phyloP scores from a whole-genome alignment of 805 yeast genomes.

The Candida ulmi region DNA sequence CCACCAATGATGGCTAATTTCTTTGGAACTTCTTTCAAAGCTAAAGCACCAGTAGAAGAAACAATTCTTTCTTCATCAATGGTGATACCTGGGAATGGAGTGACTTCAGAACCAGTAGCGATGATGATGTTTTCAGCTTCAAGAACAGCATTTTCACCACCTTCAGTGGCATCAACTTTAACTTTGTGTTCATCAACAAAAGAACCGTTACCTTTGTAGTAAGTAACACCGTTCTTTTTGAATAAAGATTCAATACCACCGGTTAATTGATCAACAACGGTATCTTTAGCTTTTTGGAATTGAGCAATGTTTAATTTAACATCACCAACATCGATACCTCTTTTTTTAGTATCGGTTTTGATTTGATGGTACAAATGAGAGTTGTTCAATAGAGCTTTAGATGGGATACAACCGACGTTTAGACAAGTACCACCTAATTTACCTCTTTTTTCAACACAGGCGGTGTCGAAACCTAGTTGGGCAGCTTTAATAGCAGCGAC shows the following conservation, averaged over 20 bases:
- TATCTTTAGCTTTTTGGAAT: slow-evolving; percentile 89
- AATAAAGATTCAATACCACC: slow-evolving; percentile 91
- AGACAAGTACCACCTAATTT: slow-evolving; percentile 96
- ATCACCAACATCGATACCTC: slow-evolving; percentile 88
- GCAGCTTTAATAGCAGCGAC: slow-evolving; percentile 99
- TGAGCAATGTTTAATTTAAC: slow-evolving; percentile 69
- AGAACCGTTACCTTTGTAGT: slow-evolving; percentile 90
- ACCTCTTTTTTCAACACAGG: slow-evolving; percentile 97
- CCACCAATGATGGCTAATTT: slow-evolving; percentile 92
- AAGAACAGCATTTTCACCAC: slow-evolving; percentile 65
- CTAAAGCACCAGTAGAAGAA: slow-evolving; percentile 87
- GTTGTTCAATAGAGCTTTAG: slow-evolving; percentile 92
- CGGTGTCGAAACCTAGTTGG: slow-evolving; percentile 89
- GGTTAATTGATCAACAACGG: slow-evolving; percentile 83
- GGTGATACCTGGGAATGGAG: slow-evolving; percentile 97
- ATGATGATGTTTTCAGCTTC: slow-evolving; percentile 85
- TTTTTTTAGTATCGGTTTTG: slow-evolving; percentile 70
- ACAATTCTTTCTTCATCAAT: slow-evolving; percentile 97
- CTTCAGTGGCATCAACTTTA: slow-evolving; percentile 82
- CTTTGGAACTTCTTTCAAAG: slow-evolving; percentile 88
- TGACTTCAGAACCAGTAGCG: slow-evolving; percentile 98
- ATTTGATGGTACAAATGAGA: slow-evolving; percentile 89
- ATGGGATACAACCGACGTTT: slow-evolving; percentile 98
- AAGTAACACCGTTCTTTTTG: slow-evolving; percentile 92
- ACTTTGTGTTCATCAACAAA: slow-evolving; percentile 77